phyloP scores from a whole-genome alignment of 805 yeast species.

The Yamadazyma sp. region DNA sequence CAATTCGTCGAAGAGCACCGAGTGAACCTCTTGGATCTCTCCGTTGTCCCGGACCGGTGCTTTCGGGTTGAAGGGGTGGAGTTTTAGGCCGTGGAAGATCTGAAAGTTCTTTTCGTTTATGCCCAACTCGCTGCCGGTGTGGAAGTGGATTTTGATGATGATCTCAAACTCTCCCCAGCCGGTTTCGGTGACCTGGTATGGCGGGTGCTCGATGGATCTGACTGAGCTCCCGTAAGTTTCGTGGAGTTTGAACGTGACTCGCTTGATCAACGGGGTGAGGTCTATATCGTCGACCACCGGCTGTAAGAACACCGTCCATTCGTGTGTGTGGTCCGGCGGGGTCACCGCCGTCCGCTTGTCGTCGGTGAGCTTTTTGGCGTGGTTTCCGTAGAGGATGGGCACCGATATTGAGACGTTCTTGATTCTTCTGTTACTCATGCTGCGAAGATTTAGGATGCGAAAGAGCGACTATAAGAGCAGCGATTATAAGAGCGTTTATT shows the following conservation, averaged over 20 bases:
- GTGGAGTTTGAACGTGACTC: slow-evolving; percentile 91
- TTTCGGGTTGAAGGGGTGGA: slow-evolving; percentile 77
- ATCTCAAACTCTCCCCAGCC: slow-evolving; percentile 99
- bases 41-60: slow-evolving; percentile 40
- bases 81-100: slow-evolving; percentile 82
- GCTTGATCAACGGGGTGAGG: slow-evolving; percentile 74
- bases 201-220: slow-evolving; percentile 85
- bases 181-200: slow-evolving; percentile 92
- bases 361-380: slow-evolving; percentile 36
- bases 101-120: slow-evolving; percentile 80
- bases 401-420: slow-evolving; percentile 40
- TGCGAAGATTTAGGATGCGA: background rate
- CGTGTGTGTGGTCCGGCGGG: slow-evolving; percentile 90
- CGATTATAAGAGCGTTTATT: too few relatives aligned
- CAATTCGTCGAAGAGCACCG: slow-evolving; percentile 75
- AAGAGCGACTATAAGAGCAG: too few relatives aligned
- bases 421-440: slow-evolving; percentile 22
- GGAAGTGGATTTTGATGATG: slow-evolving; percentile 80
- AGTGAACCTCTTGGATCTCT: slow-evolving; percentile 42
- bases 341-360: slow-evolving; percentile 37
- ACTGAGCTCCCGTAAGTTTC: slow-evolving; percentile 89
- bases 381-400: slow-evolving; percentile 44
- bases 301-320: slow-evolving; percentile 91
- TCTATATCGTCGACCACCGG: slow-evolving; percentile 72
- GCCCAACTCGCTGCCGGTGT: slow-evolving; percentile 63